Evolutionary conservation across 192 early-diverging fungal genomes (phyloP), one percentile per base, ranked within the genome.

Genomic region (Linderina pennispora): DNA sequence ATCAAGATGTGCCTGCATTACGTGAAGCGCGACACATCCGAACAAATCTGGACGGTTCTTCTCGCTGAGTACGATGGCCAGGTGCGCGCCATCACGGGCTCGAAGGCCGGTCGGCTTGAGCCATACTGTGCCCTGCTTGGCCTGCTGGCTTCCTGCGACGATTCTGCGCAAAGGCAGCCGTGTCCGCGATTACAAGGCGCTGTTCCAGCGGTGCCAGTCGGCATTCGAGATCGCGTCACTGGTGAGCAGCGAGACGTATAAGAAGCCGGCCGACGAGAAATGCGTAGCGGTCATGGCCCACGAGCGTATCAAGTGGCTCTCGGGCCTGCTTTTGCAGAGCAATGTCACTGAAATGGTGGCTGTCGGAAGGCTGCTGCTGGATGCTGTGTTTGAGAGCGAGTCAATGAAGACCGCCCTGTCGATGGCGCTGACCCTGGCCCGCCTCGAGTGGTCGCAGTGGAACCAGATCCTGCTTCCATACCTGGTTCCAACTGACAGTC

Each of bases 401-500:
- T 22, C 56, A 3, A 21, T 61, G 14, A n/a, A 50, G 15, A 46
- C 24, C 23, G 75, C 88, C 10, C 70, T 88, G 36, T 63, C 77
- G 10, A 88, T 93, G 65, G 80, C 77, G 21, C 66, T 86, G 35
- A 70, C 76, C 23, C 72, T 94, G 22, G 80, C 80, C 22, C 70
- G 77, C n/a, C 32, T 84, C n/a, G 69, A 77, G 28, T 90, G 88
- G 82, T 49, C 65, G 23, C 80, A 89, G 42, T 89, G 80, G 53
- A 80, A 80, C 16, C 81, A 84, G 50, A 77, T 91, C 34, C 62
- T 88, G 43, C 59, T 90, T 17, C 87, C 89, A 11, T 74, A 84
- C 44, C 62, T 90, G 33, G 61, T 86, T n/a, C 21, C 56, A 48
- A 5, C 25, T 56, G 19, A 65, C 62, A 14, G 45, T 46, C 19